These are phyloP conservation scores for Colletotrichum tabaci DNA, from an alignment of 2,329 filamentous ascomycete species.

Conservation along the genomic window DNA sequence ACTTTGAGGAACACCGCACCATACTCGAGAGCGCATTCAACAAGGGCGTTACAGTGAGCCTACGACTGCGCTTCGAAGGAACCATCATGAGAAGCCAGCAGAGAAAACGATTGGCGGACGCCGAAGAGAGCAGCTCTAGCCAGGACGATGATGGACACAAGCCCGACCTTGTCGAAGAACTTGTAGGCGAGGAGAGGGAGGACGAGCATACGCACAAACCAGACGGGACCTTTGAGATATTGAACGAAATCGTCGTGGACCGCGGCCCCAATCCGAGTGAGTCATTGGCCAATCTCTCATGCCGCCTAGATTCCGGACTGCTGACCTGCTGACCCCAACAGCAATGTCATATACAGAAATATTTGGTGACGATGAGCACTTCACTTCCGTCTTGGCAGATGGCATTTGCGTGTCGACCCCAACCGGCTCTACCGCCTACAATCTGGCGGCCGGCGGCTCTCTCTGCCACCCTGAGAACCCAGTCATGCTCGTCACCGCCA, in stretches of 20 bases:
- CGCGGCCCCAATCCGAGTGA: conserved; percentile 92
- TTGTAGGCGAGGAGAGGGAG: conserved; percentile 88
- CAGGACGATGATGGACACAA: conserved; percentile 56
- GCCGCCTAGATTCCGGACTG: conserved; percentile 1
- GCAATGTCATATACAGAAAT: conserved; percentile 94
- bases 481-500: conserved; percentile 93
- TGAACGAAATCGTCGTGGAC: conserved; percentile 98
- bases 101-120: conserved; percentile 52
- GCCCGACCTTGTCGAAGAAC: conserved; percentile 87
- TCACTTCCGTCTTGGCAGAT: conserved; percentile 93
- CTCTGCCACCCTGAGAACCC: conserved; percentile 97
- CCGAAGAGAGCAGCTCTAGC: conserved; percentile 45
- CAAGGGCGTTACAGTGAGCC: conserved; percentile 89
- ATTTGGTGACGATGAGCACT: conserved; percentile 95
- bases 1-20: conserved; percentile 81
- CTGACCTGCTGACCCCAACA: conserved; percentile 51
- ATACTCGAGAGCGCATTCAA: conserved; percentile 81
- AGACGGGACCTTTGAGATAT: conserved; percentile 87
- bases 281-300: conserved; percentile 50
- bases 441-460: conserved; percentile 94
- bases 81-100: conserved; percentile 88
- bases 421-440: conserved; percentile 89
- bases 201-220: conserved; percentile 89
- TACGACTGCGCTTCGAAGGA: conserved; percentile 91
- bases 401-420: conserved; percentile 95